A percentile compares a stretch with the other conserved stretches of the same genome.
Conservation (phyloP, 768 basidiomycete species). For the Pleurotus salmoneostramineus region DNA sequence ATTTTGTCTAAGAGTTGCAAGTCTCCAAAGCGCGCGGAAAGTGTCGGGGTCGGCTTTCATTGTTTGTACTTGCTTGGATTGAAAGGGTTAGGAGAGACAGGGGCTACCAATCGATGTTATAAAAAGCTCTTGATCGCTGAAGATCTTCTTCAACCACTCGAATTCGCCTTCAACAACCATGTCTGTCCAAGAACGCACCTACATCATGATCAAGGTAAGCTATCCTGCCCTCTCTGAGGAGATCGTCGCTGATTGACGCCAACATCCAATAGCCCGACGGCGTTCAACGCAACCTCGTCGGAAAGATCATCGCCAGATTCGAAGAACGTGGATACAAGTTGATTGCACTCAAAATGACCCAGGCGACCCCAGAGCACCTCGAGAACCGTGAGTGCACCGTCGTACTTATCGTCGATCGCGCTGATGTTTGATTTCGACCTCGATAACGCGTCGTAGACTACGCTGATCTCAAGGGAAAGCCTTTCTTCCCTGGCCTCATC, state of each 20-base stretch:
- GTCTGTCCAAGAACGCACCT: constrained; percentile 85
- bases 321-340: constrained; percentile 99
- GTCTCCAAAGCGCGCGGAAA: not conserved
- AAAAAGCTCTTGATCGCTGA: not conserved
- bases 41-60: constrained; percentile 2
- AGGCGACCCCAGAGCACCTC: constrained; percentile 78
- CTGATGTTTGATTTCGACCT: constrained; percentile 11
- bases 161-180: constrained; percentile 31
- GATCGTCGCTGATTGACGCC: not conserved
- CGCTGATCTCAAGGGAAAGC: constrained; percentile 88
- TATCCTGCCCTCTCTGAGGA: not conserved
- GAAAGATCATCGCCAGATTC: constrained; percentile 93
- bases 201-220: constrained; percentile 99
- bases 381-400: constrained; percentile 66
- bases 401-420: constrained; percentile 13
- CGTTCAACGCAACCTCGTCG: constrained; percentile 94
- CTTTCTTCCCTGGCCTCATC: constrained; percentile 96
- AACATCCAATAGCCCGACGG: constrained; percentile 78
- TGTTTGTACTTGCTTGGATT: constrained; percentile 10
- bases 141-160: constrained; percentile 13
- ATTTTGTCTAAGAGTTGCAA: constrained; percentile 25
- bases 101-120: constrained; percentile 1
- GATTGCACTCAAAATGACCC: constrained; percentile 87
- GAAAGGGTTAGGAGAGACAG: not conserved
- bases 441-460: constrained; percentile 62